Percentiles rank a stretch among this genome's conserved stretches.
These are phyloP conservation scores for Lachnellula subtilissima DNA, from an alignment of 2,329 filamentous ascomycete species.

Conservation along the genomic window DNA sequence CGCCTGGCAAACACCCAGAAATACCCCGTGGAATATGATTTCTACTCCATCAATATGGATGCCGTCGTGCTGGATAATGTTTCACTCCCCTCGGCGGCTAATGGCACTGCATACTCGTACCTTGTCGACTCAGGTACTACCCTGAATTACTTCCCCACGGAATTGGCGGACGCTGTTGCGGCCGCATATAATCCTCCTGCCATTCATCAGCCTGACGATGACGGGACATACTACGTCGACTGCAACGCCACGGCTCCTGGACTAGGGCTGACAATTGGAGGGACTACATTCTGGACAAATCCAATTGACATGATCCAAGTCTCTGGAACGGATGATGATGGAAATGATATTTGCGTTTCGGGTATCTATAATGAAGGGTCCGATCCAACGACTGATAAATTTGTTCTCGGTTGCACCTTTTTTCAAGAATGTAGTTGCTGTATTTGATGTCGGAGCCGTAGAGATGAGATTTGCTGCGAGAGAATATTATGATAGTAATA, in stretches of 20 bases:
- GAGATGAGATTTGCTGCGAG: slow-evolving; percentile 38
- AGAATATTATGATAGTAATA: too few relatives aligned
- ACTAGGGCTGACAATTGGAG: slow-evolving; percentile 37
- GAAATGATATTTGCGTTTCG: background rate
- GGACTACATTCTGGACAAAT: slow-evolving; percentile 30
- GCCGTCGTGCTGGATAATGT: slow-evolving; percentile 7
- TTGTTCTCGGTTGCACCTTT: slow-evolving; percentile 43
- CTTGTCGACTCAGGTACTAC: slow-evolving; percentile 38
- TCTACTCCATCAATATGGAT: slow-evolving; percentile 21
- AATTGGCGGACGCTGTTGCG: slow-evolving; percentile 35
- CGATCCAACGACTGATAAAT: slow-evolving; percentile 18
- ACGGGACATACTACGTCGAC: slow-evolving; percentile 35
- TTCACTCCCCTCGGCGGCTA: background rate
- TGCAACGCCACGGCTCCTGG: slow-evolving; percentile 38
- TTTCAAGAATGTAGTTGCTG: slow-evolving; percentile 44
- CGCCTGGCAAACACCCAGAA: background rate
- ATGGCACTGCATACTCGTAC: slow-evolving; percentile 1
- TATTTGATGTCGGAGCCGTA: slow-evolving; percentile 45
- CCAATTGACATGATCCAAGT: slow-evolving; percentile 29
- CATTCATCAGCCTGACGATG: slow-evolving; percentile 24
- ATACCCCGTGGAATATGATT: slow-evolving; percentile 11
- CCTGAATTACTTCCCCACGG: slow-evolving; percentile 37
- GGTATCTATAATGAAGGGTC: too few relatives aligned
- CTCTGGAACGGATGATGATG: background rate
- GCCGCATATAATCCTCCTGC: slow-evolving; percentile 40